phyloP scores from a whole-genome alignment of 352 stramenopile species.

The Pythium periplocum region DNA sequence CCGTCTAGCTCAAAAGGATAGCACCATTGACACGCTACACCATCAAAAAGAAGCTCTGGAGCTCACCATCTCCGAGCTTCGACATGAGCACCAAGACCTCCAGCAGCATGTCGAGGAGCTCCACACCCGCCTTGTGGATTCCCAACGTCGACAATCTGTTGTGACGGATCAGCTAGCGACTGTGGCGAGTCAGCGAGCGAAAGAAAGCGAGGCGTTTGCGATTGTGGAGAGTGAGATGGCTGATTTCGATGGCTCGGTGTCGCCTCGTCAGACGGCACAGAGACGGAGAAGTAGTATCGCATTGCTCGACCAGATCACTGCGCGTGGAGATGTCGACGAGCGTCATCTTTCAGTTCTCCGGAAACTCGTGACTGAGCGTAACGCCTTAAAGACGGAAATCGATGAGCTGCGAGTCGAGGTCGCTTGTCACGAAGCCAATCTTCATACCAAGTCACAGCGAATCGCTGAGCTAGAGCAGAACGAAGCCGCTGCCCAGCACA shows the following conservation, averaged over 20 bases:
- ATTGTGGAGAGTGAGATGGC: slow-evolving; percentile 3
- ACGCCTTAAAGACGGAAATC: slow-evolving; percentile 21
- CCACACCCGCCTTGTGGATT: slow-evolving; percentile 42
- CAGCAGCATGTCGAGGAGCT: slow-evolving; percentile 48
- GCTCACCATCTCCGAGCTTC: slow-evolving; percentile 40
- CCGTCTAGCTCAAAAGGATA: no score
- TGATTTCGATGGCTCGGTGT: no score
- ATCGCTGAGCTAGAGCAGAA: slow-evolving; percentile 21
- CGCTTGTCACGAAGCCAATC: slow-evolving; percentile 32
- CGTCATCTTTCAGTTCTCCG: slow-evolving; percentile 5
- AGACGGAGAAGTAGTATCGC: no score
- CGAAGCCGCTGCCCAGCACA: slow-evolving; percentile 7
- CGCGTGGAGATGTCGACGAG: no score
- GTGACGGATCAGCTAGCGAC: slow-evolving; percentile 12
- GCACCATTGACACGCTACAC: slow-evolving; percentile 23
- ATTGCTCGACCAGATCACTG: no score
- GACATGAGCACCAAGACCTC: slow-evolving; percentile 43
- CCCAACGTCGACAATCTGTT: slow-evolving; percentile 23
- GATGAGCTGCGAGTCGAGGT: slow-evolving; percentile 41
- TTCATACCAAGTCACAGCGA: slow-evolving; percentile 33
- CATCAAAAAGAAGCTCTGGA: slow-evolving; percentile 37
- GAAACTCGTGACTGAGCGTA: slow-evolving; percentile 17
- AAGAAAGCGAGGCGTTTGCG: slow-evolving; percentile 10
- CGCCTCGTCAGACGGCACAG: no score
- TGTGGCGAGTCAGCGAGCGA: slow-evolving; percentile 7